phyloP scores from a whole-genome alignment of 257 asterid species.

The Nicotiana obtusifolia region DNA sequence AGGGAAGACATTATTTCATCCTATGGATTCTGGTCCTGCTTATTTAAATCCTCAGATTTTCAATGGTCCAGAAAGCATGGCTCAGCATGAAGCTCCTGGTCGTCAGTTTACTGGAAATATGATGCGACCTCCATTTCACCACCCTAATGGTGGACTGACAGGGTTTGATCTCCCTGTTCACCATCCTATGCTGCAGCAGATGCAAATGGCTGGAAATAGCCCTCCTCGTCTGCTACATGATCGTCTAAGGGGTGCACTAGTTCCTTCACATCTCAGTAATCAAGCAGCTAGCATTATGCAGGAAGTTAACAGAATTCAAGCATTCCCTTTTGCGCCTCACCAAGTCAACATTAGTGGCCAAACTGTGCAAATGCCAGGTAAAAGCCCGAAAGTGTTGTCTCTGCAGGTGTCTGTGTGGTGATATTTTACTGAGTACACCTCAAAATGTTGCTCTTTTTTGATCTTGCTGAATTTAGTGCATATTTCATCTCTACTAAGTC shows the following conservation, averaged over 20 bases:
- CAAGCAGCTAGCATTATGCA: conserved; percentile 44
- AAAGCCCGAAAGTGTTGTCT: not conserved
- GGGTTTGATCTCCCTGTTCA: conserved; percentile 54
- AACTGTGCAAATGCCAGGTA: conserved; percentile 68
- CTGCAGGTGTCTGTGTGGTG: not conserved
- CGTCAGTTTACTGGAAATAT: conserved; percentile 42
- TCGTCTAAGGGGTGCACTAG: conserved; percentile 40
- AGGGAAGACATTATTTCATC: conserved; percentile 45
- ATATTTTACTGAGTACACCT: not conserved
- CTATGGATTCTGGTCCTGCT: conserved; percentile 48
- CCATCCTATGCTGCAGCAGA: conserved; percentile 49
- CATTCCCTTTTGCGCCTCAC: conserved; percentile 38
- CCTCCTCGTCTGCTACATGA: conserved; percentile 30
- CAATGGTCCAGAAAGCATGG: conserved; percentile 35
- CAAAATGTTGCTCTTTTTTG: not conserved
- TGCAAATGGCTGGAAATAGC: conserved; percentile 55
- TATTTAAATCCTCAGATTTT: conserved; percentile 51
- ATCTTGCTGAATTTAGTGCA: not conserved
- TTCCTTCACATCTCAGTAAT: conserved; percentile 39
- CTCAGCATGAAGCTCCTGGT: conserved; percentile 41
- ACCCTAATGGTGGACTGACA: conserved; percentile 39
- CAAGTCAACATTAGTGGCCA: conserved; percentile 40
- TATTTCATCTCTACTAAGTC: not conserved
- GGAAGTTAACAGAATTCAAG: conserved; percentile 52
- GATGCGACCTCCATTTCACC: conserved; percentile 53